Conservation (phyloP, 768 basidiomycete species). For the Termitomyces sp. region DNA sequence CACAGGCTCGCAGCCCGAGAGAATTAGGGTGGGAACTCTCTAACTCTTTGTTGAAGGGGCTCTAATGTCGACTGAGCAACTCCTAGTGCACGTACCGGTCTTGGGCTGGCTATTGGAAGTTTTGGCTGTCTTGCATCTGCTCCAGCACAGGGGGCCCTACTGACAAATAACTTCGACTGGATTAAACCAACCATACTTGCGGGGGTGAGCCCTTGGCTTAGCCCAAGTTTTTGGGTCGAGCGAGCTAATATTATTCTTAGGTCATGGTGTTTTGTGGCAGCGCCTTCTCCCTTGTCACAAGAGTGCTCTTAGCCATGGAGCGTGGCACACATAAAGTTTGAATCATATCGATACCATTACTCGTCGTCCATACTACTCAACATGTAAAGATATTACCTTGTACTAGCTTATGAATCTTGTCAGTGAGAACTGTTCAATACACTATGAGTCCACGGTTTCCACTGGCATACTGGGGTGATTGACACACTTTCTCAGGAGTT, state of each 20-base stretch:
- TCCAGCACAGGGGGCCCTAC: constrained; percentile 35
- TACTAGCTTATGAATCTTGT: too few relatives aligned
- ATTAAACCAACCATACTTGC: constrained; percentile 31
- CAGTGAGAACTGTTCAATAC: too few relatives aligned
- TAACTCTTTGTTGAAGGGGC: too few relatives aligned
- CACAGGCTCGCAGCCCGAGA: too few relatives aligned
- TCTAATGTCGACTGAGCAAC: not conserved
- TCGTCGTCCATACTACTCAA: too few relatives aligned
- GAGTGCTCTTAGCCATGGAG: not conserved
- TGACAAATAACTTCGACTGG: constrained; percentile 30
- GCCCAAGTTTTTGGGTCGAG: too few relatives aligned
- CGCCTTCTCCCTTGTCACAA: not conserved
- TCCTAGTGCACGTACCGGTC: constrained; percentile 18
- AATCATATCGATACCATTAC: not conserved
- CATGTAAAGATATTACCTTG: too few relatives aligned
- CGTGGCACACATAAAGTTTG: constrained; percentile 1
- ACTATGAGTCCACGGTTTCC: too few relatives aligned
- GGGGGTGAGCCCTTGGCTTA: too few relatives aligned
- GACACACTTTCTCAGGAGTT: too few relatives aligned
- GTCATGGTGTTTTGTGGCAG: not conserved
- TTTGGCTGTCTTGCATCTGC: constrained; percentile 31
- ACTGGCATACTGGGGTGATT: too few relatives aligned
- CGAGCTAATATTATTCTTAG: too few relatives aligned
- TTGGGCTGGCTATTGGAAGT: constrained; percentile 33
- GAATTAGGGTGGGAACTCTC: constrained; percentile 30